Evolutionary conservation across 495 filamentous ascomycete species (phyloP), one percentile per base, ranked within the genome.

Genomic region (Hyaloscypha variabilis): DNA sequence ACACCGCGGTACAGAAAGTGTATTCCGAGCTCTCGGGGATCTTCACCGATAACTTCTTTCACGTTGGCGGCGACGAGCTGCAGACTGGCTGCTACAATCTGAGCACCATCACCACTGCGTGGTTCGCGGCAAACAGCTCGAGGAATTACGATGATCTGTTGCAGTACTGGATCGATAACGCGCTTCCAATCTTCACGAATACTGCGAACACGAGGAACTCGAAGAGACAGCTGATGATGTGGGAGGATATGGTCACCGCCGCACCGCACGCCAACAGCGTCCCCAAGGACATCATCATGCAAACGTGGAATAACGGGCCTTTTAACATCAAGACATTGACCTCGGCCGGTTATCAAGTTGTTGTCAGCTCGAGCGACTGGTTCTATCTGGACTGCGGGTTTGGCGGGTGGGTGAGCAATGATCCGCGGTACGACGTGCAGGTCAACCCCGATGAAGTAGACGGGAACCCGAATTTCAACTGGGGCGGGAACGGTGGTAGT

Each of bases 331-430:
- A 76, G 61, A 82, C 81, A 62, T 77, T 86, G 10, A 83, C 83
- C 2, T 73, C 73, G 8, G 62, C 69, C 23, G 83, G 83, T 52
- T 86, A 82, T 74, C 81, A 85, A 55, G 77, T 85, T 19, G 79
- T 86, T 59, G 82, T 86, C 24, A 84, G 81, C 19, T 80, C 78
- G 1, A 71, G 81, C 1, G 82, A 85, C 68, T 86, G 82, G 69
- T 66, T 86, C 49, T 86, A 86, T 67, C 79, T 86, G 0, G 83
- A 86, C 73, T 86, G 83, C 67, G 83, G 83, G 62, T 77, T 73
- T 65, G 82, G 82, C 19, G 83, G 82, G 64, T 82, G 78, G 72
- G 74, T 86, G 39, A 76, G 76, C 66, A 86, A 86, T 68, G 83
- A 86, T 60, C 77, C 75, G 2, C 78, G 81, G 26, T 86, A 86